These are phyloP conservation scores for Plasmodium coatneyi DNA, from an alignment of 169 alveolate genomes.

Conservation along the genomic window DNA sequence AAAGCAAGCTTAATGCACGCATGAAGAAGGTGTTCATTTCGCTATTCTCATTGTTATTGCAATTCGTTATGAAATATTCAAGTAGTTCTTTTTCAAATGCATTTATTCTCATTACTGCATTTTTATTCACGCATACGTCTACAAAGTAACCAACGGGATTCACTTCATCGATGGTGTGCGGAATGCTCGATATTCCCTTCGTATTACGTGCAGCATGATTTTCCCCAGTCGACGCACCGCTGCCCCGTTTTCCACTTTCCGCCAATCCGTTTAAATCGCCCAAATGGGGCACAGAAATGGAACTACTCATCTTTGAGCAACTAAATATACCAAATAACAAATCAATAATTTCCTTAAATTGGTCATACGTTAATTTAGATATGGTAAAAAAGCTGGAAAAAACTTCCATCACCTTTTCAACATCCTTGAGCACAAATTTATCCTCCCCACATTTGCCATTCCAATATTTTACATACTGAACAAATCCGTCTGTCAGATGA, in stretches of 20 bases:
- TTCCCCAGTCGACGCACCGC: not conserved
- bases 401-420: constrained; percentile 23
- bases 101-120: not conserved
- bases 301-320: not conserved
- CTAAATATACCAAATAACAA: not conserved
- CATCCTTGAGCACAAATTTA: not conserved
- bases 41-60: not conserved
- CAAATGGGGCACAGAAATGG: not conserved
- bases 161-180: not conserved
- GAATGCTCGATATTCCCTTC: not conserved
- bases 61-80: not conserved
- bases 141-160: not conserved
- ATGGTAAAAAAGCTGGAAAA: constrained; percentile 15
- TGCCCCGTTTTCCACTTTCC: not conserved
- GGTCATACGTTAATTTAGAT: constrained; percentile 25
- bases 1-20: constrained; percentile 15
- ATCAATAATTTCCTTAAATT: constrained; percentile 22
- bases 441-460: constrained; percentile 2
- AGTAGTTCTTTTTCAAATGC: not conserved
- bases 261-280: not conserved
- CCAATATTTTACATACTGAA: constrained; percentile 19
- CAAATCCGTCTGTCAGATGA: constrained; percentile 31
- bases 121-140: not conserved
- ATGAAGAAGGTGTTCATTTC: constrained; percentile 6
- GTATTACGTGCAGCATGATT: not conserved